Evolutionary conservation across 805 yeast species (phyloP).

Genomic region (Candida coquimbonensis): DNA sequence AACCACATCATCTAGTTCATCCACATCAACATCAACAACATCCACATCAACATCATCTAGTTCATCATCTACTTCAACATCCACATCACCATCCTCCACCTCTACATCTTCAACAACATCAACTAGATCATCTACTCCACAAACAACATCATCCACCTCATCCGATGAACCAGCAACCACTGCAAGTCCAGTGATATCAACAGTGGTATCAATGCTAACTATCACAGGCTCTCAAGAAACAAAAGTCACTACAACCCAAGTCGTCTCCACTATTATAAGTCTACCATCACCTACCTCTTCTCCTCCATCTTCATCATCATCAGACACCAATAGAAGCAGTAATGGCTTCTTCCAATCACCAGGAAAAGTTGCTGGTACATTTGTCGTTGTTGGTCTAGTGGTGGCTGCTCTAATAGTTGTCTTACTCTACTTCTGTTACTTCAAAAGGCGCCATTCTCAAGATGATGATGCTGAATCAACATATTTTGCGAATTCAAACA

Average conservation of each 20-base stretch:
- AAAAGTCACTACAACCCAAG: constrained; percentile 20
- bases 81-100: constrained; percentile 13
- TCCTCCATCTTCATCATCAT: too few relatives aligned
- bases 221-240: constrained; percentile 28
- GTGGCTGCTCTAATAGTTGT: constrained; percentile 37
- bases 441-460: constrained; percentile 17
- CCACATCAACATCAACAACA: constrained; percentile 13
- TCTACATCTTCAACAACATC: background rate
- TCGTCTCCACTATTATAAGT: constrained; percentile 20
- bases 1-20: background rate
- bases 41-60: constrained; percentile 3
- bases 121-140: background rate
- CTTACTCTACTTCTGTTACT: constrained; percentile 38
- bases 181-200: constrained; percentile 14
- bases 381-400: constrained; percentile 67
- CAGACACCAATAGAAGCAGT: too few relatives aligned
- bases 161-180: constrained; percentile 8
- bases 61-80: background rate
- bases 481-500: constrained; percentile 9
- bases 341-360: constrained; percentile 42
- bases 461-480: constrained; percentile 7
- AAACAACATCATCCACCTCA: constrained; percentile 1
- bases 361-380: constrained; percentile 78
- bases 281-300: too few relatives aligned
- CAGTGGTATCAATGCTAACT: constrained; percentile 30